These are phyloP conservation scores for Rhodotorula kratochvilovae DNA, from an alignment of 768 basidiomycete species.

Conservation along the genomic window DNA sequence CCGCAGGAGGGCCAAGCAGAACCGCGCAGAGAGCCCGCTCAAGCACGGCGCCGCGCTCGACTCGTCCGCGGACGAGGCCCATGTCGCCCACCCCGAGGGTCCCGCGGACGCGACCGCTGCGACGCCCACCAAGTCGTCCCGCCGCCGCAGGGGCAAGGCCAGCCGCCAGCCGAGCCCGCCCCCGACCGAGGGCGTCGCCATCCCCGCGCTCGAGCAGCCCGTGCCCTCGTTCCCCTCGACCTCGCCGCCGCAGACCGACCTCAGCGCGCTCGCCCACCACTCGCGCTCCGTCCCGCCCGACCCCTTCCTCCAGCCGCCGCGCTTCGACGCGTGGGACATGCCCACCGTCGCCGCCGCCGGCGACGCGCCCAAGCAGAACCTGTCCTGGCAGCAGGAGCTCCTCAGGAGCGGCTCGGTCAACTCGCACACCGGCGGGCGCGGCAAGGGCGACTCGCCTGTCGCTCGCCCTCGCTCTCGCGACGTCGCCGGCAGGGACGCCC, in stretches of 20 bases:
- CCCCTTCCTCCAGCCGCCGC: neutral
- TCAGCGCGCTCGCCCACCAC: conserved; percentile 3
- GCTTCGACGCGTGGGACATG: conserved; percentile 30
- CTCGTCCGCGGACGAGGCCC: neutral
- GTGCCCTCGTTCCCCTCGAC: conserved; percentile 13
- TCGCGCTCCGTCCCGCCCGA: conserved; percentile 27
- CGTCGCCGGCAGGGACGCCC: neutral
- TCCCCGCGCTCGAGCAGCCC: neutral
- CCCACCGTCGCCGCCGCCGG: neutral
- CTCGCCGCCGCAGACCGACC: conserved; percentile 22
- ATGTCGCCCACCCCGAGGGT: neutral
- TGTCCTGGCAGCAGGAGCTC: conserved; percentile 36
- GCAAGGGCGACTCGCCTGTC: neutral
- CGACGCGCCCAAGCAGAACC: conserved; percentile 21
- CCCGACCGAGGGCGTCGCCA: neutral
- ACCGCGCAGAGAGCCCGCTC: neutral
- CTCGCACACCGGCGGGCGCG: neutral
- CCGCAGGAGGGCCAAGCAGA: conserved; percentile 1
- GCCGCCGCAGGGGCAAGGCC: conserved; percentile 5
- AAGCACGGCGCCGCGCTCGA: neutral
- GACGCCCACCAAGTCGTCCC: conserved; percentile 11
- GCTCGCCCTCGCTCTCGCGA: conserved; percentile 6
- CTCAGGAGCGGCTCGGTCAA: conserved; percentile 3
- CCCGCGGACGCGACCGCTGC: neutral
- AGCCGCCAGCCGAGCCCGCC: conserved; percentile 28